Evolutionary conservation across 805 yeast species (phyloP), one percentile per base, ranked within the genome.

Genomic region (Candida sonorensis): DNA sequence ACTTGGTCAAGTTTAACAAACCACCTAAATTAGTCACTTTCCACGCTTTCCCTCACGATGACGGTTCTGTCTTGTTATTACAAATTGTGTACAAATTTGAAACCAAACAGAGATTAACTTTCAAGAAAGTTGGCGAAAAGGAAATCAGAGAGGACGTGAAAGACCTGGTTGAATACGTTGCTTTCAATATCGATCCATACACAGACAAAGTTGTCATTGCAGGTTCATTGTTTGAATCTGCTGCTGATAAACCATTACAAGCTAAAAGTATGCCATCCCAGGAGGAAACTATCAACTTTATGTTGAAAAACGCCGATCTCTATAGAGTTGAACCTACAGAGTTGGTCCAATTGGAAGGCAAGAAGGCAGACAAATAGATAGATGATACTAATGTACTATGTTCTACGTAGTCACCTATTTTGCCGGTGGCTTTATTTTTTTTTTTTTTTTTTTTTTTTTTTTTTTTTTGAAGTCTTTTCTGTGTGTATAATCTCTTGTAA

Each of bases 11-110:
- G 44, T 76, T 86, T 46, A 80, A 75, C 44, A 60, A 66, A 20
- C 68, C 74, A 29, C 97, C 97, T 17, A 81, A 79, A 53, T 64
- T 87, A 20, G 67, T 83, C 29, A 67, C 78, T 3, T 73, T 88
- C 46, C 79, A 80, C 42, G 68, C 67, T 33, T 69, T 77, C 31
- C 65, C 65, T 5, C 56, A 57, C 31, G 57, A 54, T 17, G 65
- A 60, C 42, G 65, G 64, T 6, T 57, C 64, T 11, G 48, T 53
- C 5, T 41, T 60, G 10, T 41, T 55, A 23, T 32, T 53, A 23
- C 84, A 79, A 56, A 57, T 77, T 9, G 69, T 75, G 12, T 81
- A 80, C 55, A 68, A 67, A 41, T 75, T 81, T 44, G 67, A 77
- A 42, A 77, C 85, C 4, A 62, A 61, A 26, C 88, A 81, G 55